Conservation (phyloP, 148 eudicot genomes). For the Tetragonia tetragonoides region DNA sequence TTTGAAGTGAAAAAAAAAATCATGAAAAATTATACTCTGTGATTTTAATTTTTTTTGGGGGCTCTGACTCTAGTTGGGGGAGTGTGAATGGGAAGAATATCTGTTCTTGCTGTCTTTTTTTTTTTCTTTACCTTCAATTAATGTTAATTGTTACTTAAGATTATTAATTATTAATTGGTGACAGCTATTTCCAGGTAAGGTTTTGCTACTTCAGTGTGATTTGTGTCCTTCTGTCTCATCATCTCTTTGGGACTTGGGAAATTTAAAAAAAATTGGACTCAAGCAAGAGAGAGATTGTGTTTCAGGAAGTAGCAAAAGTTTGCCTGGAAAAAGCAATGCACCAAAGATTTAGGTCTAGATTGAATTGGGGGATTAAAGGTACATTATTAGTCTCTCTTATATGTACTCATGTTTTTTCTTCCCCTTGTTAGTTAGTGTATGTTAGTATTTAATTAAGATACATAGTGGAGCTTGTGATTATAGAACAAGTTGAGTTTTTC, state of each 20-base stretch:
- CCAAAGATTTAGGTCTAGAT: conserved; percentile 21
- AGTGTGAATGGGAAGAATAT: conserved; percentile 46
- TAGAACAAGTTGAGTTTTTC: too few relatives aligned
- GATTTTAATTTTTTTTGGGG: conserved; percentile 3
- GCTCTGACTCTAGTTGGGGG: conserved; percentile 15
- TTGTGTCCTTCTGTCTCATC: conserved; percentile 23
- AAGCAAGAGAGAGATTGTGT: background rate
- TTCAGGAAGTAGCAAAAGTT: conserved; percentile 39
- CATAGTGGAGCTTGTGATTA: too few relatives aligned
- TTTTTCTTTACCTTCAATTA: background rate
- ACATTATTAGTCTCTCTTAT: background rate
- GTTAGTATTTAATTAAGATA: too few relatives aligned
- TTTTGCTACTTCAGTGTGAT: conserved; percentile 15
- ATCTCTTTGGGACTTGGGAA: conserved; percentile 20
- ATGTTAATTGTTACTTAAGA: conserved; percentile 8
- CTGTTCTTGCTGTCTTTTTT: conserved; percentile 26
- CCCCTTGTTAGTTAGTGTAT: too few relatives aligned
- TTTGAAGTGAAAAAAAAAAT: conserved; percentile 23
- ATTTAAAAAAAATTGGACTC: conserved; percentile 9
- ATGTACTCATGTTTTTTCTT: too few relatives aligned
- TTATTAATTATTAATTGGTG: conserved; percentile 28
- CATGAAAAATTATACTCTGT: background rate
- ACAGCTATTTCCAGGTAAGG: conserved; percentile 48
- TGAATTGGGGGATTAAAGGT: background rate
- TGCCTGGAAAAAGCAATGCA: conserved; percentile 39